Evolutionary conservation across 2,329 filamentous ascomycete genomes (phyloP), one percentile per base, ranked within the genome.

Genomic region (Clonostachys rosea): DNA sequence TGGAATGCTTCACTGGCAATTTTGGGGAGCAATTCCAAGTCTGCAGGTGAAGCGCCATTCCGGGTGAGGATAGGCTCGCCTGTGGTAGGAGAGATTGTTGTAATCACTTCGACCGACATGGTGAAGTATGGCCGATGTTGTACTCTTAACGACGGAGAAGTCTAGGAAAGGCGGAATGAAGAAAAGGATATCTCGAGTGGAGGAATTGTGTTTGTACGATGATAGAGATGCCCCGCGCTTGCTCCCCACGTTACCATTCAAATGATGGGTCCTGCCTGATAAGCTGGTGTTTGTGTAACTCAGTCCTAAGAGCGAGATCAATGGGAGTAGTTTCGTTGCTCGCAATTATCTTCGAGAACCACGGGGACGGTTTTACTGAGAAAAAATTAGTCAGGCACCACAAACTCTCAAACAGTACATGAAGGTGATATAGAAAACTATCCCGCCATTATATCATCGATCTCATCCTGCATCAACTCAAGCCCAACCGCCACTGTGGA

Each of bases 41-140:
- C 88, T 30, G 78, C 69, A 36, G 80, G 69, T 41, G 88, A 86
- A 54, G 87, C 76, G 56, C 89, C 90, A 65, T 84, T 83, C 55
- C 91, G 84, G 50, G 86, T 89, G 55, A 95, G 68, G 65, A 97
- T 82, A 48, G 87, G 77, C 71, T 91, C 83, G 69, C 94, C 92
- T 55, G 91, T 96, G 53, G 82, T 86, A 48, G 92, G 92, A 4
- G 92, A 97, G 67, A 96, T 91, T 54, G 92, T 96, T 34, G 74
- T 84, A 57, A 86, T 74, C 43, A 73, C 72, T 70, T 86, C 82
- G 60, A 78, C 73, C 52, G 82, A 83, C 82, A 86, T 86, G 47
- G 50, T 73, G 59, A 48, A 39, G 24, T 10, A 14, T 39, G 7
- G 12, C 14, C 6, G 36, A 39, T 39, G 11, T n/a, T 39, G 36